phyloP scores from a whole-genome alignment of 768 basidiomycete species.

The Pilatotrama ljubarskyi region DNA sequence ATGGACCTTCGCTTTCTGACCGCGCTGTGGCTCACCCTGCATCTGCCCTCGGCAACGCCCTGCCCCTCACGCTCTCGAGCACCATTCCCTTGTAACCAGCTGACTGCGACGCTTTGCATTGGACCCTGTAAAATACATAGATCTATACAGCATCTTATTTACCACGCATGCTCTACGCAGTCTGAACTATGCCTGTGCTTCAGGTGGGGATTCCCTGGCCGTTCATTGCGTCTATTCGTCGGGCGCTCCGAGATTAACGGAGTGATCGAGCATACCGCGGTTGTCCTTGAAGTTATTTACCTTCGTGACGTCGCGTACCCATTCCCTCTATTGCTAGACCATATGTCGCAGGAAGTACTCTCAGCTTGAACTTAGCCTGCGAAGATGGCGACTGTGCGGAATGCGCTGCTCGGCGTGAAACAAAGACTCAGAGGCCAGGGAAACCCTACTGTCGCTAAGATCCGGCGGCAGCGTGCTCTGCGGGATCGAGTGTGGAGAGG shows the following conservation, averaged over 20 bases:
- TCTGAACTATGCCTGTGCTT: background rate
- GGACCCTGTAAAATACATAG: conserved; percentile 22
- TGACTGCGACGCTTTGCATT: conserved; percentile 16
- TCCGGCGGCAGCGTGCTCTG: conserved; percentile 47
- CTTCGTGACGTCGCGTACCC: background rate
- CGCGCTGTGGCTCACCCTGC: background rate
- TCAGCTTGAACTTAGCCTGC: background rate
- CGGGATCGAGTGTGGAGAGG: conserved; percentile 34
- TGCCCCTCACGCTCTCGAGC: conserved; percentile 18
- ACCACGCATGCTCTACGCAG: background rate
- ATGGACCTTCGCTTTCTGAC: conserved; percentile 18
- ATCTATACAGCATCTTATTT: conserved; percentile 23
- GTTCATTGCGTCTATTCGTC: background rate
- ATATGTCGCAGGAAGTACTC: background rate
- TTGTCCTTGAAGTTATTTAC: no score
- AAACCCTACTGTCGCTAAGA: conserved; percentile 36
- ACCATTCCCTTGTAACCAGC: conserved; percentile 18
- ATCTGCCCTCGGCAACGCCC: background rate
- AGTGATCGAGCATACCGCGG: background rate
- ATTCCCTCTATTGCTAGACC: background rate
- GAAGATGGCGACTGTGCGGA: background rate
- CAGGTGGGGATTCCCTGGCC: no score
- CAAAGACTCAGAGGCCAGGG: conserved; percentile 9
- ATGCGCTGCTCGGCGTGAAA: conserved; percentile 1
- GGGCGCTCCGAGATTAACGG: background rate